These are phyloP conservation scores for Kingdonia uniflora DNA, from an alignment of 164 flowering plant genomes.

Conservation along the genomic window DNA sequence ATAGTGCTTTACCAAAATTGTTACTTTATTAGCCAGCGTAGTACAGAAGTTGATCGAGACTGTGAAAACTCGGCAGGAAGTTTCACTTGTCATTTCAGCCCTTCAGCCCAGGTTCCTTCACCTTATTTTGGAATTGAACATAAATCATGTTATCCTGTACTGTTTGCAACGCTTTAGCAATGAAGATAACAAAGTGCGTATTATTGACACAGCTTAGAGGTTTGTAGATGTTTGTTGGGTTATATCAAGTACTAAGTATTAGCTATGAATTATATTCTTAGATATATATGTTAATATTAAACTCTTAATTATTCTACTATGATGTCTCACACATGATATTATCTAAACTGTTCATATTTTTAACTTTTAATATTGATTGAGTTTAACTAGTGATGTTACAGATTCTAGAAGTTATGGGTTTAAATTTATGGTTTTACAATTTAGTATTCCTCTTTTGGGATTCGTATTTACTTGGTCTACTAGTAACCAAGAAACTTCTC, in stretches of 20 bases:
- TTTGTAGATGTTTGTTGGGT: not conserved
- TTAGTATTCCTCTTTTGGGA: not conserved
- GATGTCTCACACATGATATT: too few relatives aligned
- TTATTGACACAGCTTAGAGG: not conserved
- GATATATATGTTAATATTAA: too few relatives aligned
- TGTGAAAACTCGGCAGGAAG: conserved; percentile 48
- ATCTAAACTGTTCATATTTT: too few relatives aligned
- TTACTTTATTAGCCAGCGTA: conserved; percentile 52
- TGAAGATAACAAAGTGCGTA: conserved; percentile 62
- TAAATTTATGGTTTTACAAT: too few relatives aligned
- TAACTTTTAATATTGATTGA: too few relatives aligned
- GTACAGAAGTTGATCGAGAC: conserved; percentile 80
- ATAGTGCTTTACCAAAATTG: not conserved
- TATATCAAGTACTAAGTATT: too few relatives aligned
- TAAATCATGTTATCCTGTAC: conserved; percentile 74
- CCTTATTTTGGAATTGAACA: conserved; percentile 67
- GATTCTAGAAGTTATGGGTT: too few relatives aligned
- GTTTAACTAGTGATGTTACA: too few relatives aligned
- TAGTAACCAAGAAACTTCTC: too few relatives aligned
- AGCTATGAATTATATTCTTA: too few relatives aligned
- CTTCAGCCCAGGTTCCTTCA: conserved; percentile 60
- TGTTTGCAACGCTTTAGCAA: conserved; percentile 56
- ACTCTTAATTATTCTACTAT: too few relatives aligned
- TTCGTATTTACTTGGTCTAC: not conserved
- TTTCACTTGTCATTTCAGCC: conserved; percentile 34